Base-by-base conservation (phyloP, 345 rosid species). In the Noccaea bulbosa region DNA sequence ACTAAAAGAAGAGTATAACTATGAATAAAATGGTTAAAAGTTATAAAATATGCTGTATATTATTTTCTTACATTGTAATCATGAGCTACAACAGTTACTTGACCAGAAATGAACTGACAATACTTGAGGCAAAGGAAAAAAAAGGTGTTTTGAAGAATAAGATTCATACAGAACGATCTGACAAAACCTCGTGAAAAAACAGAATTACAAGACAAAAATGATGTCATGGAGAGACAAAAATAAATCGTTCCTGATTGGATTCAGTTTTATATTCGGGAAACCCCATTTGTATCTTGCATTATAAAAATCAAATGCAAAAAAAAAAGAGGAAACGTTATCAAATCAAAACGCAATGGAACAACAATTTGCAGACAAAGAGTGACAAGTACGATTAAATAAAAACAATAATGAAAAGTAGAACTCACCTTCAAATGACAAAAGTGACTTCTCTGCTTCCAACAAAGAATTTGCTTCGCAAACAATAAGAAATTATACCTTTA, bases 151-250 rank as follows among this genome's bases (percentile, higher is more conserved):
- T 16, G 35, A 11, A 22, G 12, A 40, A 11, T 14, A 38, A 51
- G 15, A 24, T n/a, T n/a, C 14, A 40, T 16, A 50, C 4, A 16
- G 17, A 32, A 16, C 17, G 32, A 75, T 79, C 97, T 89, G 96
- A 89, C 96, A 86, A 78, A 67, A 63, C 81, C 90, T 88, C 90
- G 88, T 87, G 90, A 86, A 81, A 84, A 74, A 77, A 73, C 76
- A 79, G 83, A 77, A 74, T 77, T 80, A 84, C 78, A 81, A 52
- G 86, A 85, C 94, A 41, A 88, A 91, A 76, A 85, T 47, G 67
- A 76, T 74, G 88, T 81, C 81, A 76, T 81, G 66, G 82, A 80
- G 70, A 79, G 75, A 77, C 59, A 47, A 67, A 11, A 43, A 3
- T 32, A 5, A 68, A 14, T 11, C 11, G 46, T 51, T 49, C 4